phyloP scores from a whole-genome alignment of 2,329 filamentous ascomycete genomes.

The Aspergillus puulaauensis region DNA sequence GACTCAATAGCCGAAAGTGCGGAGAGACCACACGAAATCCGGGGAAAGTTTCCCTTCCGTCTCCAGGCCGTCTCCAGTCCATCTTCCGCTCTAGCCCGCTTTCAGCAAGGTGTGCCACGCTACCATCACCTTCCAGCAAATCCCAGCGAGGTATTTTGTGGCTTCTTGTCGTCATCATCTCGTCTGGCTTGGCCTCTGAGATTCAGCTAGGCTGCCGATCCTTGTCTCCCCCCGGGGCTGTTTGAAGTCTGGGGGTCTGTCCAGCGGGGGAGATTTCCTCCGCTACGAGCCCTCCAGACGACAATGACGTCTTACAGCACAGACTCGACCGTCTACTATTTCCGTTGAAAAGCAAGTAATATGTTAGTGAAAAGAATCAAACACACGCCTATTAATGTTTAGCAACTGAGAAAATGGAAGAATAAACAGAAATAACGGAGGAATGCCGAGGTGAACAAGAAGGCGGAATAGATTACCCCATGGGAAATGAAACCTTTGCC shows the following conservation, averaged over 20 bases:
- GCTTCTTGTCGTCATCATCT: not conserved
- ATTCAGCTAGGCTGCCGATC: not conserved
- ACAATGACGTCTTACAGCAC: not conserved
- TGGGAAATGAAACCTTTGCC: not conserved
- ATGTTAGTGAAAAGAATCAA: not conserved
- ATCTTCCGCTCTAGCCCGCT: not conserved
- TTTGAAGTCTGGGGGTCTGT: not conserved
- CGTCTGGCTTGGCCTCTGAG: not conserved
- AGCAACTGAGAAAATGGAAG: not conserved
- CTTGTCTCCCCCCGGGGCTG: not conserved
- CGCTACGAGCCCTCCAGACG: not conserved
- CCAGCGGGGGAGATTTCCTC: not conserved
- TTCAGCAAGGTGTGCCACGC: not conserved
- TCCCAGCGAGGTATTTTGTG: not conserved
- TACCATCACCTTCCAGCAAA: not conserved
- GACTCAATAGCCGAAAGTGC: conserved; percentile 14
- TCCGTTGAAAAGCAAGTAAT: not conserved
- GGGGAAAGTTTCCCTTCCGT: not conserved
- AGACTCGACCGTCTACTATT: not conserved
- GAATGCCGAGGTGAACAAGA: not conserved
- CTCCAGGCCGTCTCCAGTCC: not conserved
- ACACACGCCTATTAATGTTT: not conserved
- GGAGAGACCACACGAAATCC: conserved; percentile 6
- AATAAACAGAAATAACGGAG: not conserved
- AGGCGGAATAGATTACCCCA: conserved; percentile 1